A percentile compares a stretch with the other conserved stretches of the same genome.
Conservation (phyloP, 768 basidiomycete genomes). For the Trichaptum fuscoviolaceum region DNA sequence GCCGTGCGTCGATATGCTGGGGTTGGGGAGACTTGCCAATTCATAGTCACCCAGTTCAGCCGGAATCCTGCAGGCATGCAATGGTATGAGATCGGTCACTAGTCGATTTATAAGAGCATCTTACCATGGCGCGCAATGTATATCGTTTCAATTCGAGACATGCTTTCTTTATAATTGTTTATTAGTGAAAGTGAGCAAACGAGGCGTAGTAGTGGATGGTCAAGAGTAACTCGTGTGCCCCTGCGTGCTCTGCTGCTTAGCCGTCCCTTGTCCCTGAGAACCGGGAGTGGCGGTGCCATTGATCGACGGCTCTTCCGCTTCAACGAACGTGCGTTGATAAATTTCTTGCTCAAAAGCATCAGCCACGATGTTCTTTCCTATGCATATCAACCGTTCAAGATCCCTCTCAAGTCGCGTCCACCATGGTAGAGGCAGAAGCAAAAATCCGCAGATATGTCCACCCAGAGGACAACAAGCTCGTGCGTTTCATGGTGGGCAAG, state of each 20-base stretch:
- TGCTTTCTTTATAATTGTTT: neutral
- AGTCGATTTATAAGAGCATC: constrained; percentile 5
- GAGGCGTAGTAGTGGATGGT: neutral
- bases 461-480: constrained; percentile 49
- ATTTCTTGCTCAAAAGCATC: neutral
- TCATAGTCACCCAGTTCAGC: constrained; percentile 62
- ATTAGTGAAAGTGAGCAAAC: neutral
- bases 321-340: neutral
- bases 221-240: neutral
- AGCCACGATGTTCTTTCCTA: neutral
- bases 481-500: constrained; percentile 62
- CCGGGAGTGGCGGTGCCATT: neutral
- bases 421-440: constrained; percentile 29
- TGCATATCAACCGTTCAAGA: neutral
- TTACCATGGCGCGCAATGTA: constrained; percentile 67
- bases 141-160: constrained; percentile 43
- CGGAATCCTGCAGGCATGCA: constrained; percentile 51
- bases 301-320: neutral
- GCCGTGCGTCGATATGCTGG: neutral
- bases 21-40: constrained; percentile 44
- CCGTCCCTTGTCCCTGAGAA: neutral
- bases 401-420: constrained; percentile 5
- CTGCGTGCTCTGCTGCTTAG: neutral
- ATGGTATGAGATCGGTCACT: constrained; percentile 9
- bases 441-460: constrained; percentile 46